Conservation (phyloP, 139 green algal genomes). For the Pseudopediastrum boryanum region DNA sequence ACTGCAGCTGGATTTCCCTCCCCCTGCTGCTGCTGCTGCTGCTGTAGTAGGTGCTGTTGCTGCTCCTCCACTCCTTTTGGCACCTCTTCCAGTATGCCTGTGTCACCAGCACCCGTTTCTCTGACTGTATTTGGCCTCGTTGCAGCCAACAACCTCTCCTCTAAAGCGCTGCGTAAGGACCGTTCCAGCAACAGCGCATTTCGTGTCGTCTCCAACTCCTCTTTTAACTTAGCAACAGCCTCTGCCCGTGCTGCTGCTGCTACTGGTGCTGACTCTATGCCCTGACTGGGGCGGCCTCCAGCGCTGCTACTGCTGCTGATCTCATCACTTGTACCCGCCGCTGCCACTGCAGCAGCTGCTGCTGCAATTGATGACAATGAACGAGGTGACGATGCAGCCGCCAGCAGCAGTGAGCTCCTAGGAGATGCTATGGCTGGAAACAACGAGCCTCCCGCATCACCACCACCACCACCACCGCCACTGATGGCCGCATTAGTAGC, state of each 20-base stretch:
- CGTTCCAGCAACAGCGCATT: constrained; percentile 7
- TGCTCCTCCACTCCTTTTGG: no score
- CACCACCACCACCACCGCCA: no score
- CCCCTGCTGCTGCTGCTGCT: constrained; percentile 17
- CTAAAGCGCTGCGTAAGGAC: constrained; percentile 4
- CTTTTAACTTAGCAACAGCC: background rate
- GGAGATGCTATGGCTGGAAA: no score
- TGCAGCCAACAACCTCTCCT: no score
- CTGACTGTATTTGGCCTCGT: no score
- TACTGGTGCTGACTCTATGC: background rate
- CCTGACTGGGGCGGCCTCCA: background rate
- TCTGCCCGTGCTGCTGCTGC: constrained; percentile 6
- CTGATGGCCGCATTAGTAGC: background rate
- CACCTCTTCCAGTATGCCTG: no score
- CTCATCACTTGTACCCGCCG: background rate
- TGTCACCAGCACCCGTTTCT: no score
- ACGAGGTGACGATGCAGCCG: no score
- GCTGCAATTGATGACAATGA: background rate
- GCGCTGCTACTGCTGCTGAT: background rate
- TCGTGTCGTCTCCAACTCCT: constrained; percentile 3
- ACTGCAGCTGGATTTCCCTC: background rate
- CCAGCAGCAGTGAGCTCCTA: no score
- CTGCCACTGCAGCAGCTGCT: background rate
- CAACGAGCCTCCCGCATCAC: no score
- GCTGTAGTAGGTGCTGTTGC: constrained; percentile 17